Conservation (phyloP, 495 filamentous ascomycete species). For the Neurospora sp. region DNA sequence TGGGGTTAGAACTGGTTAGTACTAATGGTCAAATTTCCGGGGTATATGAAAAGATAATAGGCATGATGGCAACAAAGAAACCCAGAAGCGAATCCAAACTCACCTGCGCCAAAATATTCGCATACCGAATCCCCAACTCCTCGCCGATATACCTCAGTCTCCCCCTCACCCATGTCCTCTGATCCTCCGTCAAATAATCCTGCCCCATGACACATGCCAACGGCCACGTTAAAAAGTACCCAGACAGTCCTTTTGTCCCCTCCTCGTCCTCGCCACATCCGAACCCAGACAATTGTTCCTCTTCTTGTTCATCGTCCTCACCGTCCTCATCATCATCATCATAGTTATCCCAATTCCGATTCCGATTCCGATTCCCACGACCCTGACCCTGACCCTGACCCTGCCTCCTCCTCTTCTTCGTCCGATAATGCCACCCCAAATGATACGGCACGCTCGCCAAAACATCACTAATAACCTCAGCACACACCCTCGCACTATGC, state of each 20-base stretch:
- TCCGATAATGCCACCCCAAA: constrained; percentile 34
- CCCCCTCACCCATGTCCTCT: constrained; percentile 37
- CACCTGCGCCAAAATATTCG: constrained; percentile 35
- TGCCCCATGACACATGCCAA: constrained; percentile 32
- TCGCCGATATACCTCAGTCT: constrained; percentile 36
- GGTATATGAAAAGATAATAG: not conserved
- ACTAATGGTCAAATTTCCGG: not conserved
- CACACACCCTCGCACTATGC: constrained; percentile 25
- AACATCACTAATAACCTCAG: constrained; percentile 38
- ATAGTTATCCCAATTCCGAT: not conserved
- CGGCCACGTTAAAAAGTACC: constrained; percentile 36
- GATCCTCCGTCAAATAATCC: constrained; percentile 40
- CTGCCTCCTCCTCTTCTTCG: not conserved
- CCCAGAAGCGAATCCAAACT: constrained; percentile 2
- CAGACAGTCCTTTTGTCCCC: constrained; percentile 33
- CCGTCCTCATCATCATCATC: not conserved
- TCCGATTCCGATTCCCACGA: not conserved
- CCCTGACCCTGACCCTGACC: too few relatives aligned
- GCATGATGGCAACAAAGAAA: not conserved
- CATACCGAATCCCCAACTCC: constrained; percentile 38
- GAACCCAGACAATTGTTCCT: constrained; percentile 17
- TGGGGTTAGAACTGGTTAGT: not conserved
- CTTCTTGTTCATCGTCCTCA: not conserved
- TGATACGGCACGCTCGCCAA: constrained; percentile 43
- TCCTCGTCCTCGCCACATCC: constrained; percentile 24